Evolutionary conservation across 345 rosid genomes (phyloP), one percentile per base, ranked within the genome.

Genomic region (Camelina hispida): DNA sequence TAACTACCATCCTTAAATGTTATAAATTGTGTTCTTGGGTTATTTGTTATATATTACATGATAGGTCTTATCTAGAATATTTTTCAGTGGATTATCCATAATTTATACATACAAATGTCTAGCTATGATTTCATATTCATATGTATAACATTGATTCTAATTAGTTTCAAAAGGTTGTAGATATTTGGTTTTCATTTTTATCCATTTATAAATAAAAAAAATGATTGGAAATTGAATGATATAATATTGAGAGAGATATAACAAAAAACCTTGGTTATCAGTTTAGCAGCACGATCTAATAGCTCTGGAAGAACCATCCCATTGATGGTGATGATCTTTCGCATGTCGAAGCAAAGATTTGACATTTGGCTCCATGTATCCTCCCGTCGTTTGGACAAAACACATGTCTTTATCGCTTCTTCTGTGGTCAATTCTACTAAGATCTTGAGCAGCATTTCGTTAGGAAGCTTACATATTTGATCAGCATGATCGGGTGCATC

Each of bases 371-470:
- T 22, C 67, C 67, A 62, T 4, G n/a, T 10, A 43, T 43, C 4
- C 14, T 2, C 13, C 69, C 69, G 46, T 17, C 53, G 32, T 25
- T 37, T 74, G 8, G 67, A 74, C 32, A 66, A 17, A 12, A 58
- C 9, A 38, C 78, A n/a, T 66, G 73, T 74, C 6, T 7, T 32
- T 1, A 74, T 32, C 0, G 60, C 73, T 13, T 58, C 42, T 28
- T 66, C 44, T 1, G 73, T 74, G 34, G 44, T 1, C 34, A 67
- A 7, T 10, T 11, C 4, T 4, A 12, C 7, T 17, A 74, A 15
- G 32, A 74, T 67, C 43, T 12, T 23, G 16, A 23, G 23, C 60
- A 74, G 38, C 6, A 67, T 6, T 9, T 74, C 52, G 12, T 74
- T 40, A 0, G 78, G 54, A 9, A 74, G 67, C 2, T 16, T 3